These are phyloP conservation scores for Fusarium chlamydosporum DNA, from an alignment of 2,329 filamentous ascomycete genomes.

Conservation along the genomic window DNA sequence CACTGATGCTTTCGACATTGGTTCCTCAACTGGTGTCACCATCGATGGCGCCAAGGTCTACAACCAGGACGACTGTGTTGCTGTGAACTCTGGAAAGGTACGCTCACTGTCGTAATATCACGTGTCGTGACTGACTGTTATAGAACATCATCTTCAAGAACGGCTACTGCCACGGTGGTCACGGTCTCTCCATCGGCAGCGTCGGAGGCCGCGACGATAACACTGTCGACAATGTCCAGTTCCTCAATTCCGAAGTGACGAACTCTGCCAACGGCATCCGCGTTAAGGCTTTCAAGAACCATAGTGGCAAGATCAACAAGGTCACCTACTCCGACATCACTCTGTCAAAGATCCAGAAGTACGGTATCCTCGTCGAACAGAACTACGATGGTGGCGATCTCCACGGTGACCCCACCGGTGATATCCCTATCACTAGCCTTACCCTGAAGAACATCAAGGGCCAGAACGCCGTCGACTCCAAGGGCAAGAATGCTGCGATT, in stretches of 20 bases:
- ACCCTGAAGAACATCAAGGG: constrained; percentile 61
- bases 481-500: constrained; percentile 64
- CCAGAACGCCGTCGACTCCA: constrained; percentile 53
- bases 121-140: neutral
- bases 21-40: constrained; percentile 62
- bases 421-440: constrained; percentile 65
- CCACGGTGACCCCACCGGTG: constrained; percentile 59
- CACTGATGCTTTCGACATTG: constrained; percentile 73
- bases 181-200: constrained; percentile 61
- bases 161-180: constrained; percentile 61
- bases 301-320: constrained; percentile 60
- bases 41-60: constrained; percentile 68
- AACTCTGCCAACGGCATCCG: constrained; percentile 66
- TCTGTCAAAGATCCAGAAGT: constrained; percentile 56
- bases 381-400: constrained; percentile 64
- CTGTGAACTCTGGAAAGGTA: constrained; percentile 65
- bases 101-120: fast-evolving
- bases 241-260: constrained; percentile 62
- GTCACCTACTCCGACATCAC: constrained; percentile 62
- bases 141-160: constrained; percentile 61
- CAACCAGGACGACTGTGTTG: constrained; percentile 74
- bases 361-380: constrained; percentile 58
- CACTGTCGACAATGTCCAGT: constrained; percentile 64
- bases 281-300: constrained; percentile 64
- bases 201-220: constrained; percentile 66